Conservation (phyloP, 352 stramenopile species). For the Phytophthora constricta region DNA sequence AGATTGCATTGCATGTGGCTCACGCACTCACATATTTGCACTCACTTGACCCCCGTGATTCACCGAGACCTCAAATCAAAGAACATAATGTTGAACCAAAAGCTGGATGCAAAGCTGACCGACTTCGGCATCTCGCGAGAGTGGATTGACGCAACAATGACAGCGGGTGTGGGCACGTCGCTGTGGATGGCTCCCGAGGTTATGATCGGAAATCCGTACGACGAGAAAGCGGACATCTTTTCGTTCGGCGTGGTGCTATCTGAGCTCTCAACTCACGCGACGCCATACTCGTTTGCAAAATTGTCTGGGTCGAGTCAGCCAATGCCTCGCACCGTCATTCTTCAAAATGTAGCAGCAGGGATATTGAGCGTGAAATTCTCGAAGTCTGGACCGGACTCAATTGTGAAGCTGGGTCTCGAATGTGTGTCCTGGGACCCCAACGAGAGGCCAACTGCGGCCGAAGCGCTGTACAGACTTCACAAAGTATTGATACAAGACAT, state of each 20-base stretch:
- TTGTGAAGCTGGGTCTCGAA: not conserved
- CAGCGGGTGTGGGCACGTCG: conserved; percentile 26
- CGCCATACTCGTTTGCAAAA: conserved; percentile 31
- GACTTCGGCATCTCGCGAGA: conserved; percentile 62
- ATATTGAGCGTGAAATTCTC: conserved; percentile 34
- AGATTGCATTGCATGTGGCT: conserved; percentile 50
- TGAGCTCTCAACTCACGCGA: conserved; percentile 37
- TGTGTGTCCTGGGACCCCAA: conserved; percentile 3
- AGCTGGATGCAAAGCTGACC: conserved; percentile 59
- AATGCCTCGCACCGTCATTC: conserved; percentile 38
- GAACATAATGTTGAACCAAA: conserved; percentile 33
- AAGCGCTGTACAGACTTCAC: conserved; percentile 19
- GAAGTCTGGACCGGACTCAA: not conserved
- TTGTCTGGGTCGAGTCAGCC: conserved; percentile 28
- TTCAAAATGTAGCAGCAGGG: conserved; percentile 48
- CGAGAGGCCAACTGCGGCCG: conserved; percentile 6
- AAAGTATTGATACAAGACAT: conserved; percentile 12
- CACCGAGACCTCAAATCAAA: conserved; percentile 22
- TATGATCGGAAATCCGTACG: conserved; percentile 35
- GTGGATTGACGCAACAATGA: conserved; percentile 26
- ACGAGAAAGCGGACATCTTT: conserved; percentile 41
- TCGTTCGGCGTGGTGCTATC: conserved; percentile 44
- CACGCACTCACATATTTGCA: conserved; percentile 53
- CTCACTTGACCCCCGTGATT: conserved; percentile 40
- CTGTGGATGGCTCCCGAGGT: conserved; percentile 20